Conservation (phyloP, 495 filamentous ascomycete species). For the Tuber borchii region DNA sequence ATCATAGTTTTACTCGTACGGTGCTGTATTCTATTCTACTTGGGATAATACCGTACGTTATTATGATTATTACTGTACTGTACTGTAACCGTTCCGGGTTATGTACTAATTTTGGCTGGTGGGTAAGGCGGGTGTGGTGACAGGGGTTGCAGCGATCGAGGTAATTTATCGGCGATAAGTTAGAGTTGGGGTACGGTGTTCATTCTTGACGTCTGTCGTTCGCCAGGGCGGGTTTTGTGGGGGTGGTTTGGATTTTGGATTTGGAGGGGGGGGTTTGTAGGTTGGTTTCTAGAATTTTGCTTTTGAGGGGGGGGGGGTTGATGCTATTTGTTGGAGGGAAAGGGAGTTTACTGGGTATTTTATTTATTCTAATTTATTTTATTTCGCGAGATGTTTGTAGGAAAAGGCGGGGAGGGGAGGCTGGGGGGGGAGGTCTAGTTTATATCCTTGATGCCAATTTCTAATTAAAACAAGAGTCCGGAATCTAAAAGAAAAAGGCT, state of each 20-base stretch:
- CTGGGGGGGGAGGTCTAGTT: background rate
- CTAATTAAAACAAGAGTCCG: background rate
- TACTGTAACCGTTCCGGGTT: background rate
- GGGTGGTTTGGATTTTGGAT: slow-evolving; percentile 33
- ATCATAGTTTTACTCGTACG: too few species aligned
- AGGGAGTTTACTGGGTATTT: background rate
- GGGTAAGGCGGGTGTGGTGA: slow-evolving; percentile 14
- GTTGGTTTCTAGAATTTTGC: background rate
- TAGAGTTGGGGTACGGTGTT: background rate
- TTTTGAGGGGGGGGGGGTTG: background rate
- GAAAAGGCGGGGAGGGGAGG: background rate
- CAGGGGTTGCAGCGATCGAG: background rate
- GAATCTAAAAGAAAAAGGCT: background rate
- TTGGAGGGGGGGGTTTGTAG: background rate
- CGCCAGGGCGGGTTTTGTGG: slow-evolving; percentile 13
- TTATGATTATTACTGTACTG: too few species aligned
- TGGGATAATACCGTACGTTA: too few species aligned
- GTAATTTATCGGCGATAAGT: slow-evolving; percentile 5
- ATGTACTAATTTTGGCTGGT: slow-evolving; percentile 3
- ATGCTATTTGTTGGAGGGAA: background rate
- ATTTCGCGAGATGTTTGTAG: background rate
- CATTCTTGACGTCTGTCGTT: background rate
- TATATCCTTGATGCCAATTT: background rate
- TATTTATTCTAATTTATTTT: background rate
- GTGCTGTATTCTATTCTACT: background rate